Base-by-base conservation (phyloP, 2,329 filamentous ascomycete species). In the Epichloe elymi region DNA sequence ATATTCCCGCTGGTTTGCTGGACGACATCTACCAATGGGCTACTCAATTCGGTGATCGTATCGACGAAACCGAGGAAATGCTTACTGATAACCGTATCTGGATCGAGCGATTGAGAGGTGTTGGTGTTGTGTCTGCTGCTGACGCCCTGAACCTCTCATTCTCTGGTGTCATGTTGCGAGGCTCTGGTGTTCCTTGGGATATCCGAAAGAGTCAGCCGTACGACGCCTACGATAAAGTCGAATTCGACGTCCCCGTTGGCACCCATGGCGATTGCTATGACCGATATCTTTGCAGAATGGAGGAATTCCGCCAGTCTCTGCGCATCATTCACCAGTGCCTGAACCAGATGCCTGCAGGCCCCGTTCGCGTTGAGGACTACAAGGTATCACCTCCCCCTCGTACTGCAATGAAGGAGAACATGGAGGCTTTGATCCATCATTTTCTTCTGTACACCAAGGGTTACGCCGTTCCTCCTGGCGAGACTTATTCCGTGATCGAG, bases 11-110 rank as follows among this genome's bases (percentile, higher is more conserved):
- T 54, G 93, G 93, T 58, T 83, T 98, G 44, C 82, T 98, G 48
- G 94, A 98, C 67, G 93, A 98, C 66, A 98, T 98, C 64, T 97
- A 98, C 75, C 91, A 97, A 73, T 98, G 93, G 93, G 93, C 93
- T 15, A 98, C 93, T 53, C 93, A 98, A 70, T 98, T 98, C 63
- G 87, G 89, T 63, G 93, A 98, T 74, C 89, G 93, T 61, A 93
- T 98, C 63, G 93, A 98, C 67, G 93, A 98, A 71, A 97, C 93
- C 51, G 93, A 98, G 70, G 93, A 98, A 70, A 86, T 98, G 74
- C 79, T 98, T 61, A 98, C 93, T 41, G 93, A 98, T 70, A 98
- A 98, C 79, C 88, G 94, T 66, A 97, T 98, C 75, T 98, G 94
- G 94, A 90, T 94, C 62, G 85, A 89, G 63, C 82, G 93, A 68